A percentile compares a stretch with the other conserved stretches of the same genome.
Evolutionary conservation across 495 filamentous ascomycete species (phyloP).

Genomic region (Xylaria venustula): DNA sequence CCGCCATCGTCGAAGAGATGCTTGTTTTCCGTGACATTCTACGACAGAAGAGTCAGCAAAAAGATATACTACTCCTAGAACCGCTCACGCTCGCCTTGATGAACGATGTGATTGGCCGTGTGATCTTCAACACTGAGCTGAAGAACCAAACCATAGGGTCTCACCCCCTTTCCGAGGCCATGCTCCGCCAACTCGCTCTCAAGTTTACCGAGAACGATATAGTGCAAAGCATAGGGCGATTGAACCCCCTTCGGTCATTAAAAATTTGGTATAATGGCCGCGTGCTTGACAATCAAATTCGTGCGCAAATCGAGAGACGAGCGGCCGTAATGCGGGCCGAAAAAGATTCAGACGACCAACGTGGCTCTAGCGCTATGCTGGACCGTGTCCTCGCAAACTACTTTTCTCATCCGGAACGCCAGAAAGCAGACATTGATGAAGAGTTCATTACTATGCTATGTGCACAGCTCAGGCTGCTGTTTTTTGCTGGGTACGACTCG

Average conservation of each 20-base stretch:
- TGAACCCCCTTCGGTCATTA: constrained; percentile 24
- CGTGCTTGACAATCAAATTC: constrained; percentile 24
- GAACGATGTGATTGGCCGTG: constrained; percentile 60
- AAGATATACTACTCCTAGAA: constrained; percentile 52
- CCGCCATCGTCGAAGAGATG: constrained; percentile 36
- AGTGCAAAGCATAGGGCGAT: constrained; percentile 23
- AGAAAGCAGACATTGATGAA: constrained; percentile 15
- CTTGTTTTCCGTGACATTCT: constrained; percentile 31
- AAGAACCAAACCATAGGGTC: constrained; percentile 26
- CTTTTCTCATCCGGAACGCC: constrained; percentile 19
- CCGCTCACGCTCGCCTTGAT: constrained; percentile 64
- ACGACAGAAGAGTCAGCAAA: constrained; percentile 20
- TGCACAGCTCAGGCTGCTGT: constrained; percentile 27
- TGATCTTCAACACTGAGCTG: constrained; percentile 30
- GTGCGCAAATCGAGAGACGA: constrained; percentile 19
- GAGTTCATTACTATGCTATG: constrained; percentile 22
- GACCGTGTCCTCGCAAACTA: constrained; percentile 27
- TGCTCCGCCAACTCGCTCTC: constrained; percentile 26
- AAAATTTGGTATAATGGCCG: constrained; percentile 28
- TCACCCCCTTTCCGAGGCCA: constrained; percentile 26
- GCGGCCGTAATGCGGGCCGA: constrained; percentile 17
- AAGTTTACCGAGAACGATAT: constrained; percentile 26
- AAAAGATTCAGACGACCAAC: constrained; percentile 19
- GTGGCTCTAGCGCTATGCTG: constrained; percentile 23
- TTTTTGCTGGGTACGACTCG: constrained; percentile 37